Evolutionary conservation across 2,329 filamentous ascomycete genomes (phyloP).

Genomic region (Lithohypha guttulata): DNA sequence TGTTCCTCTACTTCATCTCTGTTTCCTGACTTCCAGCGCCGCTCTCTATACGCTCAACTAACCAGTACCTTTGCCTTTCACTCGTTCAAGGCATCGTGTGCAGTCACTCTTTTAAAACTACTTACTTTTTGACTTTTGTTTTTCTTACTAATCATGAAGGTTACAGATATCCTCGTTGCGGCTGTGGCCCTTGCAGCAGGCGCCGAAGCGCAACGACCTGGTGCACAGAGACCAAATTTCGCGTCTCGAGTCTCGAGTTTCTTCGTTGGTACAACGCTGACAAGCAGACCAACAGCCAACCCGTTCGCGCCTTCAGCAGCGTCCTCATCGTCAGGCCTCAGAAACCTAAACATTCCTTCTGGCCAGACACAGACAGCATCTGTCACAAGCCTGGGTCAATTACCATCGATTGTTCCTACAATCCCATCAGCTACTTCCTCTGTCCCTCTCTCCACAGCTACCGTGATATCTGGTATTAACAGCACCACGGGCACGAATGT

Average conservation of each 20-base stretch:
- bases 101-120: conserved; percentile 5
- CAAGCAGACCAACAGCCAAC: too few species aligned
- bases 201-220: conserved; percentile 13
- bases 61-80: conserved; percentile 8
- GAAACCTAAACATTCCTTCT: background rate
- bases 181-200: conserved; percentile 1
- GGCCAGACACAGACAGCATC: background rate
- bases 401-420: background rate
- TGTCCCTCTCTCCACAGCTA: background rate
- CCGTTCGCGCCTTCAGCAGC: conserved; percentile 17
- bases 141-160: conserved; percentile 2
- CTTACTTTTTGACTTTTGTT: background rate
- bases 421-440: background rate
- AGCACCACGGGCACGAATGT: too few species aligned
- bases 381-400: background rate
- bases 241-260: too few species aligned
- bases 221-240: conserved; percentile 12
- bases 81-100: conserved; percentile 7
- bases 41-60: too few species aligned
- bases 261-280: too few species aligned
- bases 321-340: background rate
- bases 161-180: background rate
- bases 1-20: too few species aligned
- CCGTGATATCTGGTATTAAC: background rate
- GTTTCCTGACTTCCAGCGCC: too few species aligned